phyloP scores from a whole-genome alignment of 140 eudicot genomes.

The Oenanthe javanica region DNA sequence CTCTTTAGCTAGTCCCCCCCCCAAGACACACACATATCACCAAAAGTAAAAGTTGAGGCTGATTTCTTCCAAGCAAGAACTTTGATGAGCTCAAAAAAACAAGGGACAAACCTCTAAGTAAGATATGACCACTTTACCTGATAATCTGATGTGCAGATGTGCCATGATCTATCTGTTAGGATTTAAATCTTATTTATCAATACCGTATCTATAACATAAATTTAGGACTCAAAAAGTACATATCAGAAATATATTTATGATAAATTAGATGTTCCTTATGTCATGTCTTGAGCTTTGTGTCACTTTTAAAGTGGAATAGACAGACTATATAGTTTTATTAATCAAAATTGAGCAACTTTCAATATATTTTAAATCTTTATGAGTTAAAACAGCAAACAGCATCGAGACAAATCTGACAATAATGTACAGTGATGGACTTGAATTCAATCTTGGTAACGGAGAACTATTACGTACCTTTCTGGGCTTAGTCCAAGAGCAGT shows the following conservation, averaged over 20 bases:
- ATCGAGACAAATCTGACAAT: not conserved
- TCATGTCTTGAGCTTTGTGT: not conserved
- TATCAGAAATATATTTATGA: too few species aligned
- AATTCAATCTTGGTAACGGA: not conserved
- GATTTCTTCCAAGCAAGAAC: not conserved
- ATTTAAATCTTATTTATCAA: not conserved
- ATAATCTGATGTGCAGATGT: not conserved
- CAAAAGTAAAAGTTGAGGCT: not conserved
- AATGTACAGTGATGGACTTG: not conserved
- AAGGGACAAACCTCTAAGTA: not conserved
- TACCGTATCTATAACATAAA: not conserved
- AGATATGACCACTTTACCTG: not conserved
- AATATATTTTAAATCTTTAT: not conserved
- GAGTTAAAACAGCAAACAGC: not conserved
- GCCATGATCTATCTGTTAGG: not conserved
- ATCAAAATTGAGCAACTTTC: not conserved
- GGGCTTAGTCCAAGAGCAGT: conserved; percentile 63
- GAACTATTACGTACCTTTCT: conserved; percentile 28
- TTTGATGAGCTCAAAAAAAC: not conserved
- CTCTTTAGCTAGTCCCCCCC: too few species aligned
- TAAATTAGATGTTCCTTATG: not conserved
- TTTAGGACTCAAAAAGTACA: not conserved
- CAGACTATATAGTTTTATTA: not conserved
- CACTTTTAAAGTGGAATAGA: not conserved
- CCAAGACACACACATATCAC: too few species aligned